A percentile compares a stretch with the other conserved stretches of the same genome.
Evolutionary conservation across 2,329 filamentous ascomycete species (phyloP).

Genomic region (Byssochlamys sp.): DNA sequence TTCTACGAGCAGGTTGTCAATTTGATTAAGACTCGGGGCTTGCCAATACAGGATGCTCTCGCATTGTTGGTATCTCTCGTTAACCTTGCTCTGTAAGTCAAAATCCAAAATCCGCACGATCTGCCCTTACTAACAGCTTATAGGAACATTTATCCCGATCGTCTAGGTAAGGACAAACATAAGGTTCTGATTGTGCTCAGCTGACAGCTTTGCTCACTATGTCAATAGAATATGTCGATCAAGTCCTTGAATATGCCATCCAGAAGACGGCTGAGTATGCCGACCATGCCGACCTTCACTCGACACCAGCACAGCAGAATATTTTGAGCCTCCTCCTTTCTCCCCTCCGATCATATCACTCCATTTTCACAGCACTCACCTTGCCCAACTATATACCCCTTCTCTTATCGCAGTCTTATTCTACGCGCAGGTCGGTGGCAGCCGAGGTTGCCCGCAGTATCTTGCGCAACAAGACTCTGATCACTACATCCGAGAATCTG

Average conservation of each 20-base stretch:
- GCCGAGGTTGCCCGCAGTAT: conserved; percentile 76
- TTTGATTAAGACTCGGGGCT: conserved; percentile 75
- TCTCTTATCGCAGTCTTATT: conserved; percentile 82
- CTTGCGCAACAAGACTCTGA: conserved; percentile 70
- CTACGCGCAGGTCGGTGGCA: conserved; percentile 80
- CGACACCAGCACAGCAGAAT: conserved; percentile 74
- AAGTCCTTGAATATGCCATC: conserved; percentile 80
- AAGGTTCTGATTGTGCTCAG: neutral
- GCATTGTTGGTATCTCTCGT: conserved; percentile 85
- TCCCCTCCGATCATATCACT: conserved; percentile 79
- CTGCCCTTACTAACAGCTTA: neutral
- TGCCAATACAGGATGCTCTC: conserved; percentile 90
- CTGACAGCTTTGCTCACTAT: neutral
- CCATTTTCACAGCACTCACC: conserved; percentile 89
- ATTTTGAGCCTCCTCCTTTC: conserved; percentile 83
- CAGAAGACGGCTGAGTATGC: conserved; percentile 78
- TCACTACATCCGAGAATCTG: conserved; percentile 67
- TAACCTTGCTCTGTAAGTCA: conserved; percentile 66
- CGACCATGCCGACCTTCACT: conserved; percentile 92
- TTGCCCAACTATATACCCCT: conserved; percentile 86
- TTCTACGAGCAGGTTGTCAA: conserved; percentile 91
- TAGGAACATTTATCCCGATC: conserved; percentile 81
- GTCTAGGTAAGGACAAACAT: conserved; percentile 40
- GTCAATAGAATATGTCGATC: conserved; percentile 77
- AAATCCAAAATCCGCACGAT: neutral